Base-by-base conservation (phyloP, 345 rosid species). In the Salix dunnii region DNA sequence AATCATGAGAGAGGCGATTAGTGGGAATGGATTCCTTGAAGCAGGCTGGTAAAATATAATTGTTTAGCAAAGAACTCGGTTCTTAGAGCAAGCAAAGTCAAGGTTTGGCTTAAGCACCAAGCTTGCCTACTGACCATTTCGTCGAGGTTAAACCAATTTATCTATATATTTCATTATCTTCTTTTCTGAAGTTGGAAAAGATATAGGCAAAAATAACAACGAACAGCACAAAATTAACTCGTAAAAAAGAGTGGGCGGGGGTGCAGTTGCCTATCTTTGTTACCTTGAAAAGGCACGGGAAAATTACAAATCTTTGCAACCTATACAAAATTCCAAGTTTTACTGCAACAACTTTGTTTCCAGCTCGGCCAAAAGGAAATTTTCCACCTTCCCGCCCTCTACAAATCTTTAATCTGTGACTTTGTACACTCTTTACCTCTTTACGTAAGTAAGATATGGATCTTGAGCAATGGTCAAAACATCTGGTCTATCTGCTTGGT, bases 401-500 rank as follows among this genome's bases (percentile, higher is more conserved):
- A 48, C 62, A 28, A 51, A 9, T 62, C 77, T 72, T 67, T 48
- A 75, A 43, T 35, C 74, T 78, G 72, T 71, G 78, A 74, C 77
- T 89, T 74, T 77, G 74, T 79, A 73, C 67, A 65, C 12, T 68
- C 42, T 49, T 40, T 82, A 90, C 84, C 87, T 92, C 89, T 87
- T 94, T 78, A 86, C 46, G 80, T 87, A 91, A 65, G 92, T 88
- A 60, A 91, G 94, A 83, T 93, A 96, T 21, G 94, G 88, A 80
- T 96, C 99, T 65, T 92, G 92, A 36, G 97, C 95, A 84, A 91
- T 78, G 20, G 94, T 86, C 67, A 93, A 83, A 73, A 96, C 99
- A 76, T 96, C 97, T 2, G 93, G 96, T 84, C 99, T 89, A 33
- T 96, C 99, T 0, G 86, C 81, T 82, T 96, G 99, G 83, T 90